phyloP scores from a whole-genome alignment of 2,329 filamentous ascomycete species.

The Orbilia blumenaviensis region DNA sequence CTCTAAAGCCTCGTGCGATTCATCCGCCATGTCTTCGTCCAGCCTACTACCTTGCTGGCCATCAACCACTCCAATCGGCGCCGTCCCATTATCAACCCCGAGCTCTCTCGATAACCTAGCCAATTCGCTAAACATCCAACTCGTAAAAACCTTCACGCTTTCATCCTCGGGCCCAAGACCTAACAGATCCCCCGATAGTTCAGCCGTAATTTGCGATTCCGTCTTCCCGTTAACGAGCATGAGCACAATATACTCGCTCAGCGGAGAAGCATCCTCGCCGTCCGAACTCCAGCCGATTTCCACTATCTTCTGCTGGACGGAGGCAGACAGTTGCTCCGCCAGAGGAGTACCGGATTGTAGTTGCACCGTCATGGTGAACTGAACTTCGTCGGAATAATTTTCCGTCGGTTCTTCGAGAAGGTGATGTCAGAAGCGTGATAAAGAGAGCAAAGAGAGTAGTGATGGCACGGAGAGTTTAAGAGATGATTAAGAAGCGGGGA shows the following conservation, averaged over 20 bases:
- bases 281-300: conserved; percentile 92
- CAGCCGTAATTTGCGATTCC: conserved; percentile 84
- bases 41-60: conserved; percentile 62
- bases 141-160: conserved; percentile 81
- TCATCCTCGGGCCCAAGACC: conserved; percentile 83
- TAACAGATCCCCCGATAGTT: conserved; percentile 87
- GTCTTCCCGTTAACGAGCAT: conserved; percentile 97
- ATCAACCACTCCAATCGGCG: conserved; percentile 43
- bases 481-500: too few species aligned
- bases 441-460: too few species aligned
- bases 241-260: conserved; percentile 95
- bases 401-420: neutral
- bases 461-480: too few species aligned
- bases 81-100: conserved; percentile 62
- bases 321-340: conserved; percentile 80
- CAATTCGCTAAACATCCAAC: conserved; percentile 93
- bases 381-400: neutral
- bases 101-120: conserved; percentile 72
- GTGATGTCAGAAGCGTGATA: neutral
- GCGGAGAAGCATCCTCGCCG: conserved; percentile 79
- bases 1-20: conserved; percentile 63
- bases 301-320: conserved; percentile 87
- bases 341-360: conserved; percentile 80
- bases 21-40: conserved; percentile 78
- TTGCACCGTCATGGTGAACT: conserved; percentile 76